Percentiles rank a stretch among this genome's conserved stretches.
Evolutionary conservation across 1,139 yeast species (phyloP).

Genomic region (Arxiozyma telluris): DNA sequence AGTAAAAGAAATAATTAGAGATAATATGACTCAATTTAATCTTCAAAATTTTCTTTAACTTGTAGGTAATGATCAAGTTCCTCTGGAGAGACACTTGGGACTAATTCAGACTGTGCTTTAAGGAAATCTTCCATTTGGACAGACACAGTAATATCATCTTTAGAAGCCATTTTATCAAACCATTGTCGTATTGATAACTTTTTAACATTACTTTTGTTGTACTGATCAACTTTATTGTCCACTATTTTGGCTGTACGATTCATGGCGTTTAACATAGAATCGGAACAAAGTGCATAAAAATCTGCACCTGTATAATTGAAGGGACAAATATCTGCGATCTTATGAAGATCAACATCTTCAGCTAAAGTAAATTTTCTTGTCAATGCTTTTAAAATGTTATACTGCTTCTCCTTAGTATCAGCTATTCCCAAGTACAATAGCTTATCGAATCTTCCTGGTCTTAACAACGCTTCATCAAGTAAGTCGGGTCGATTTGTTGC

Average conservation of each 20-base stretch:
- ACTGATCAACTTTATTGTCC: constrained; percentile 51
- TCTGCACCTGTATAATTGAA: constrained; percentile 96
- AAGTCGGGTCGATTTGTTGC: constrained; percentile 96
- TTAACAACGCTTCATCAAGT: constrained; percentile 80
- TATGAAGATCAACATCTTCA: constrained; percentile 48
- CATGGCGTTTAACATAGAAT: constrained; percentile 94
- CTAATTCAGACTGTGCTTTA: constrained; percentile 60
- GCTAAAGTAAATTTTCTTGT: constrained; percentile 72
- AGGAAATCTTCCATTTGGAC: constrained; percentile 67
- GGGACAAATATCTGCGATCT: constrained; percentile 67
- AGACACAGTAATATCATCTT: constrained; percentile 56
- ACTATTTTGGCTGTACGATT: constrained; percentile 73
- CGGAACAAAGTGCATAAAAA: constrained; percentile 90
- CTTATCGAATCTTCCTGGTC: constrained; percentile 96
- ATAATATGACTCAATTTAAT: background rate
- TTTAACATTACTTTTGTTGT: constrained; percentile 37
- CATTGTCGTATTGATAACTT: constrained; percentile 68
- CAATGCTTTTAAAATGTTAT: constrained; percentile 75
- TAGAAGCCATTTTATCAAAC: constrained; percentile 77
- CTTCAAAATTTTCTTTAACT: constrained; percentile 70
- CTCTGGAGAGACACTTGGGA: constrained; percentile 81
- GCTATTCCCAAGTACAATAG: constrained; percentile 89
- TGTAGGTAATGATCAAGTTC: constrained; percentile 74
- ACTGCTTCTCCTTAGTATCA: constrained; percentile 83
- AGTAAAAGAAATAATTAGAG: background rate